Percentiles rank a stretch among this genome's conserved stretches.
phyloP scores from a whole-genome alignment of 495 filamentous ascomycete genomes.

The Letharia lupina region DNA sequence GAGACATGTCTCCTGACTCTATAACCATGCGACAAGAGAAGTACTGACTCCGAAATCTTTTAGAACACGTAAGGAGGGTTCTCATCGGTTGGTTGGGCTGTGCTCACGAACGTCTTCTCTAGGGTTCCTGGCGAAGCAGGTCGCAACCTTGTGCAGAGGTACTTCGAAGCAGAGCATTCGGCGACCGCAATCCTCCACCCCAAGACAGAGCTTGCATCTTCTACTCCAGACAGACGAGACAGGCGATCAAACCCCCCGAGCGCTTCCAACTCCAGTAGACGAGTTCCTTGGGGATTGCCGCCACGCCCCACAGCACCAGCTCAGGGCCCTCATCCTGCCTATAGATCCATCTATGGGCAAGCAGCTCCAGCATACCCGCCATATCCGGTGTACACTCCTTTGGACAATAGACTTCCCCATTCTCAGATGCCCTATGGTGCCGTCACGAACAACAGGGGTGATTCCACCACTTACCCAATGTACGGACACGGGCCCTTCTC shows the following conservation, averaged over 20 bases:
- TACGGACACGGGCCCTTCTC: constrained; percentile 1
- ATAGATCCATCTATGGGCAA: neutral
- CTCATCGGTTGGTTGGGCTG: neutral
- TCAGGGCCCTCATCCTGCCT: neutral
- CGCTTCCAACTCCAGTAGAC: neutral
- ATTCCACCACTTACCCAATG: neutral
- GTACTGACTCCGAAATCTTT: too few species aligned
- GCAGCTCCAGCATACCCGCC: neutral
- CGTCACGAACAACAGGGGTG: neutral
- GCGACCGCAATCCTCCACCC: constrained; percentile 20
- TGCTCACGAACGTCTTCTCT: neutral
- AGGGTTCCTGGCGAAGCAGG: constrained; percentile 19
- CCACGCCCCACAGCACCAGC: neutral
- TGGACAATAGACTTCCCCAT: neutral
- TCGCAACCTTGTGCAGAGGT: constrained; percentile 9
- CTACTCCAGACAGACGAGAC: neutral
- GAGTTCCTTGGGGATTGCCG: neutral
- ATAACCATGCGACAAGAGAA: too few species aligned
- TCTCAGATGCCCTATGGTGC: neutral
- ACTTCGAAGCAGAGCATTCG: constrained; percentile 19
- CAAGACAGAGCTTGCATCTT: neutral
- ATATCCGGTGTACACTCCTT: neutral
- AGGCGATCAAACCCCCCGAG: neutral
- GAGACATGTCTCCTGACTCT: too few species aligned
- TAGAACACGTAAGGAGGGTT: constrained; percentile 12